Evolutionary conservation across 306 rosid species (phyloP), one percentile per base, ranked within the genome.

Genomic region (Acmispon strigosus): DNA sequence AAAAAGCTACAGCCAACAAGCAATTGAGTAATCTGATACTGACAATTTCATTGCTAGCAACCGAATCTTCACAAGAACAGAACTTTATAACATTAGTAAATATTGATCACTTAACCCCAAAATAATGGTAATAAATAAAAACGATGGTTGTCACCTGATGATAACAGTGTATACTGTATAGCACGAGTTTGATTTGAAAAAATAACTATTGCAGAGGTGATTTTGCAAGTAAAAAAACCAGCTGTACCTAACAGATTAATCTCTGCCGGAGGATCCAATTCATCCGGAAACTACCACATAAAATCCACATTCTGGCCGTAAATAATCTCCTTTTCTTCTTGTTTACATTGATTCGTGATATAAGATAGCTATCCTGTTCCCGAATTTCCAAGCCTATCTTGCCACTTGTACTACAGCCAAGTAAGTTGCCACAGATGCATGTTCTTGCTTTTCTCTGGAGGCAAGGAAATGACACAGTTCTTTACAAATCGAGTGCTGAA

Each of bases 361-460:
- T 54, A 62, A 70, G n/a, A 53, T 63, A 32, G 73, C 19, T 44
- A 55, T 42, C 22, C 36, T 15, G 45, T 55, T 50, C 43, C 55
- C 16, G 22, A 15, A 55, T 78, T 44, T 53, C 60, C 9, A 61
- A 14, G 37, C 75, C 59, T 18, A 37, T 54, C 69, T 58, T 18
- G 9, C 51, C 63, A 70, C 69, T 49, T 24, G 32, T 18, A 37
- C 47, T 51, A 29, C 44, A 27, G 48, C 66, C 14, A 78, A 29
- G 20, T 18, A 59, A 51, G 14, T 13, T 11, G 39, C 65, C 18
- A 48, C 18, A 45, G 19, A 48, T 41, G 47, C 50, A 45, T 18
- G 61, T 2, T 54, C 55, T 41, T 27, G 76, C 57, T 60, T 81
- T 54, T 61, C 50, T 44, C 65, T 51, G 18, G 19, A 63, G 18